Base-by-base conservation (phyloP, 164 flowering plant species). In the Macadamia integrifolia region DNA sequence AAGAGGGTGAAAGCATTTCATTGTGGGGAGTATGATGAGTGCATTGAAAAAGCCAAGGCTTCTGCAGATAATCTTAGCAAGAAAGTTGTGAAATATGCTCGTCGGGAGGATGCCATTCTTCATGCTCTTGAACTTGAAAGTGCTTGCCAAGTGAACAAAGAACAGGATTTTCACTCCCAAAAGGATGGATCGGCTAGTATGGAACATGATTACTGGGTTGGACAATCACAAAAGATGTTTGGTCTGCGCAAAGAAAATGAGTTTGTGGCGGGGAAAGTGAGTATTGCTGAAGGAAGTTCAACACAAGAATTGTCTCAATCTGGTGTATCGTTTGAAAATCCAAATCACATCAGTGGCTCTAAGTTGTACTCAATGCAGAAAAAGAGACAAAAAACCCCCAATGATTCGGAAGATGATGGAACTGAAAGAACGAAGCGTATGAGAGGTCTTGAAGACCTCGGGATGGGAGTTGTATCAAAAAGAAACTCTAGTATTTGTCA, bases 361-460 rank as follows among this genome's bases (percentile, higher is more conserved):
- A 80, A 80, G 76, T 76, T 66, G 29, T 80, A 72, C 42, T 55
- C 77, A 71, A 17, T 71, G 61, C 77, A 66, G 66, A 86, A 73
- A 66, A 87, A 75, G 78, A 82, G 82, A 65, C 65, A 77, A 66
- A 85, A 73, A 80, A 88, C 86, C 14, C 93, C 93, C 31, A 85
- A 91, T 73, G 91, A 91, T 74, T 93, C 93, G 17, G 97, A 93
- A 68, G 96, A 93, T 81, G 98, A 91, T 79, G 94, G 91, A 66
- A 77, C 71, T 23, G 89, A 88, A 77, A 91, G 92, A 59, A 75
- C 65, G 48, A 85, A 84, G 82, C 89, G 95, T 1, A 91, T 92
- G 97, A 87, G 86, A 80, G 97, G 95, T 55, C 88, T 92, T 69
- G 82, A 90, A 67, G 97, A 92, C 69, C 77, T 90, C 15, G 93